Evolutionary conservation across 2,329 filamentous ascomycete species (phyloP).

Genomic region (Neurospora sp.): DNA sequence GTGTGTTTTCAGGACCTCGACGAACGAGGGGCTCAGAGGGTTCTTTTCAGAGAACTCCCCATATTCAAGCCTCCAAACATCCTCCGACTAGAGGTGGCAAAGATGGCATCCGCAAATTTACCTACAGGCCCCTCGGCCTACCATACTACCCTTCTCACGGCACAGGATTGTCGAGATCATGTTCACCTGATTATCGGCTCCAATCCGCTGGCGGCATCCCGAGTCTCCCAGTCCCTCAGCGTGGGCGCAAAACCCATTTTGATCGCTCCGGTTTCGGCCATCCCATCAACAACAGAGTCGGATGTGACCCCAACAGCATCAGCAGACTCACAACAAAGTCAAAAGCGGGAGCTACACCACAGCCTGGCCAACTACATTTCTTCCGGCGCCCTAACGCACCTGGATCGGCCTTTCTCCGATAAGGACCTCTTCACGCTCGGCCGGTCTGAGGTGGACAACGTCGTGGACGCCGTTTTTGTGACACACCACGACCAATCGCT

Average conservation of each 20-base stretch:
- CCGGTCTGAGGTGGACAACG: constrained; percentile 62
- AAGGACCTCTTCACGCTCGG: constrained; percentile 65
- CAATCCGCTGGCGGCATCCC: constrained; percentile 75
- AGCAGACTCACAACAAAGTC: constrained; percentile 21
- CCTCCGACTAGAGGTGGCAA: not conserved
- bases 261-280: constrained; percentile 46
- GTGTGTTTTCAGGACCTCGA: not conserved
- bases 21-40: not conserved
- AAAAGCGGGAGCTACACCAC: constrained; percentile 45
- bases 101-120: constrained; percentile 14
- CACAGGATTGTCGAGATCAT: constrained; percentile 58
- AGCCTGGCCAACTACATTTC: constrained; percentile 54
- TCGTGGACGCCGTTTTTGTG: constrained; percentile 90
- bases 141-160: constrained; percentile 53
- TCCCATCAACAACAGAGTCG: not conserved
- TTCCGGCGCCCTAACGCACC: constrained; percentile 55
- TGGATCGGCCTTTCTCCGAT: constrained; percentile 56
- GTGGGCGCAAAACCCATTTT: constrained; percentile 75
- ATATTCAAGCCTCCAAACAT: not conserved
- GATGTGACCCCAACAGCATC: not conserved
- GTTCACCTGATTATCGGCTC: constrained; percentile 80
- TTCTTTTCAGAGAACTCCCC: not conserved
- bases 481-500: constrained; percentile 45
- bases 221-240: constrained; percentile 69
- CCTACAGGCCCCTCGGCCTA: constrained; percentile 14